These are phyloP conservation scores for Mycena haematopus DNA, from an alignment of 768 basidiomycete species.

Conservation along the genomic window DNA sequence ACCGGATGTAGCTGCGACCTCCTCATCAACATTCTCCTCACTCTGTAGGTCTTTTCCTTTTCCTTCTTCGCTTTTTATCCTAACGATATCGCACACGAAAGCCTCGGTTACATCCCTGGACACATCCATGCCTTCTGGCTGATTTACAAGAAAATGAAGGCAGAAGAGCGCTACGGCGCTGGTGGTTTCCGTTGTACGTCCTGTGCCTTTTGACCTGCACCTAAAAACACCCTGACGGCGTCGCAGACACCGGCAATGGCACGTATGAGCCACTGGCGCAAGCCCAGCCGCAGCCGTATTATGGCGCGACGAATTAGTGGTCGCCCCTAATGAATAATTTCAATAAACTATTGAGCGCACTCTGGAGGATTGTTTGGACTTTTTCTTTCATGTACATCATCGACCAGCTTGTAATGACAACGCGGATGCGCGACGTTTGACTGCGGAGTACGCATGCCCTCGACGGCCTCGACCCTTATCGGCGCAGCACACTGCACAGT, in stretches of 20 bases:
- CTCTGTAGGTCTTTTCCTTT: slow-evolving; percentile 57
- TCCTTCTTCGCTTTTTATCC: not conserved
- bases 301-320: slow-evolving; percentile 28
- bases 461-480: not conserved
- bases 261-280: slow-evolving; percentile 35
- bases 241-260: slow-evolving; percentile 39
- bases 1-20: slow-evolving; percentile 88
- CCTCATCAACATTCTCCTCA: slow-evolving; percentile 82
- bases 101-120: slow-evolving; percentile 82
- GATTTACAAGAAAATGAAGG: slow-evolving; percentile 89
- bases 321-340: too few relatives aligned
- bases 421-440: not conserved
- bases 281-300: slow-evolving; percentile 30
- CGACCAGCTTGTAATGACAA: not conserved
- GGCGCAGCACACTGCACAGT: too few relatives aligned
- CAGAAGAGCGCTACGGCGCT: slow-evolving; percentile 79
- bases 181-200: slow-evolving; percentile 80
- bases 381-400: slow-evolving; percentile 1
- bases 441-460: not conserved
- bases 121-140: slow-evolving; percentile 85
- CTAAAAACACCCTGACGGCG: not conserved
- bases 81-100: slow-evolving; percentile 31
- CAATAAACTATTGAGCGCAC: not conserved
- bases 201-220: too few relatives aligned
- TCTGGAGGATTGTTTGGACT: not conserved